phyloP scores from a whole-genome alignment of 2,329 filamentous ascomycete genomes.

The Dactylella cylindrospora region DNA sequence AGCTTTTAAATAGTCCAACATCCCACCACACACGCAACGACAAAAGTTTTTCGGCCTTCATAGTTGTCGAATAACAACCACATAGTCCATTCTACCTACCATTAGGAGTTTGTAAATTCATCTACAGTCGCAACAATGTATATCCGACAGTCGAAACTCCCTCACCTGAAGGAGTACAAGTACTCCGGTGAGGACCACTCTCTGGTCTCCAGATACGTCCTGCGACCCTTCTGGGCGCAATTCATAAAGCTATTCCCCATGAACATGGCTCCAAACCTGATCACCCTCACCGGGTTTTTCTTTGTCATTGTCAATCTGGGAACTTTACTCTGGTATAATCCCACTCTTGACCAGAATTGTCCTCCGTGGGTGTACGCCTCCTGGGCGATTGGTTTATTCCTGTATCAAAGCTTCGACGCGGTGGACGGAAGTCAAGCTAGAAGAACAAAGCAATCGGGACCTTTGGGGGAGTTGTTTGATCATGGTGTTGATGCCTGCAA shows the following conservation, averaged over 20 bases:
- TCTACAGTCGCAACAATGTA: slow-evolving; percentile 69
- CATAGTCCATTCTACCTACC: too few relatives aligned
- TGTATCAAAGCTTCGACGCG: slow-evolving; percentile 98
- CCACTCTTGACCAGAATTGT: slow-evolving; percentile 89
- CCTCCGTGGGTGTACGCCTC: slow-evolving; percentile 92
- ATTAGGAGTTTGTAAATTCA: too few relatives aligned
- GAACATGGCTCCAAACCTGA: slow-evolving; percentile 86
- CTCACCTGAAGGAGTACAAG: slow-evolving; percentile 89
- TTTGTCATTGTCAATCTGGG: slow-evolving; percentile 89
- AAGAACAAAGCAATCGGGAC: slow-evolving; percentile 87
- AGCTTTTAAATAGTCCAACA: too few relatives aligned
- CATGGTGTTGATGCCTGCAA: slow-evolving; percentile 97
- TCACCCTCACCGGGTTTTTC: slow-evolving; percentile 84
- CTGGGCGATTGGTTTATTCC: slow-evolving; percentile 84
- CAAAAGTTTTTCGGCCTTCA: too few relatives aligned
- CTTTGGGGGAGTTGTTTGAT: slow-evolving; percentile 93
- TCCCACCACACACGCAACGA: too few relatives aligned
- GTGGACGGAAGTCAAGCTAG: slow-evolving; percentile 92
- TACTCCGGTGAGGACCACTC: slow-evolving; percentile 92
- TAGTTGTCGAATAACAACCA: too few relatives aligned
- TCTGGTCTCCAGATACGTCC: slow-evolving; percentile 82
- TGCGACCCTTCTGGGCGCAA: slow-evolving; percentile 97
- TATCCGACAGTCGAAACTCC: slow-evolving; percentile 86
- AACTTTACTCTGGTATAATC: slow-evolving; percentile 93
- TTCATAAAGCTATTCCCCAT: slow-evolving; percentile 94